Percentiles rank a stretch among this genome's conserved stretches.
These are phyloP conservation scores for Sarocladium brachiariae DNA, from an alignment of 2,329 filamentous ascomycete genomes.

Conservation along the genomic window DNA sequence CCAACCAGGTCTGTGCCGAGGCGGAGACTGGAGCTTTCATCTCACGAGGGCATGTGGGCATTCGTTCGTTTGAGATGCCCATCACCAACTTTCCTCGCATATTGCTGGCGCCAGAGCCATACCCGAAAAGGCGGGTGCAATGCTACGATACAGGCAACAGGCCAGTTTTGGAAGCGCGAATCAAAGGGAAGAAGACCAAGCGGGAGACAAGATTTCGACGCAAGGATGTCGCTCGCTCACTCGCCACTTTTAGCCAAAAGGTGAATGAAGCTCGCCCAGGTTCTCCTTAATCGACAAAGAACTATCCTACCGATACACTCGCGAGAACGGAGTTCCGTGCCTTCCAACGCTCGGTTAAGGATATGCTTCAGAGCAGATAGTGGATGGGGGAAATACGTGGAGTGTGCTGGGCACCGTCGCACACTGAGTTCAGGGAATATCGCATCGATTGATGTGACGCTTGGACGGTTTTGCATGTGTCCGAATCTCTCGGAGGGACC, in stretches of 20 bases:
- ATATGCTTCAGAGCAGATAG: not conserved
- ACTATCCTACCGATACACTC: no score
- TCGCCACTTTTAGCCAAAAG: constrained; percentile 1
- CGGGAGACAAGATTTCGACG: no score
- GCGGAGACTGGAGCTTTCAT: not conserved
- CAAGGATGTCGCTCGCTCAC: not conserved
- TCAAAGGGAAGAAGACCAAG: constrained; percentile 1
- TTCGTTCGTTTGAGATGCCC: not conserved
- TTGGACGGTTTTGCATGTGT: not conserved
- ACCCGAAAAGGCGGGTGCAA: constrained; percentile 8
- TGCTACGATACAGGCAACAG: constrained; percentile 2
- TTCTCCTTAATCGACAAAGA: not conserved
- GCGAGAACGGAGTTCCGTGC: no score
- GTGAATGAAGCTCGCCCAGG: not conserved
- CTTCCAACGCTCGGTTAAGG: no score
- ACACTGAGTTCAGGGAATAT: no score
- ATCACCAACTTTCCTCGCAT: no score
- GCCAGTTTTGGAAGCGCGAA: not conserved
- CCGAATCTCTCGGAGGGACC: constrained; percentile 1
- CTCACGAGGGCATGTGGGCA: constrained; percentile 1
- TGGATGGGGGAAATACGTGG: not conserved
- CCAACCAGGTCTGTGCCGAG: constrained; percentile 2
- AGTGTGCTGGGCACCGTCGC: not conserved
- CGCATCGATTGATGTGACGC: no score
- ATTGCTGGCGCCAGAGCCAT: no score